phyloP scores from a whole-genome alignment of 83 land plant species.

The Diphasiastrum complanatum region DNA sequence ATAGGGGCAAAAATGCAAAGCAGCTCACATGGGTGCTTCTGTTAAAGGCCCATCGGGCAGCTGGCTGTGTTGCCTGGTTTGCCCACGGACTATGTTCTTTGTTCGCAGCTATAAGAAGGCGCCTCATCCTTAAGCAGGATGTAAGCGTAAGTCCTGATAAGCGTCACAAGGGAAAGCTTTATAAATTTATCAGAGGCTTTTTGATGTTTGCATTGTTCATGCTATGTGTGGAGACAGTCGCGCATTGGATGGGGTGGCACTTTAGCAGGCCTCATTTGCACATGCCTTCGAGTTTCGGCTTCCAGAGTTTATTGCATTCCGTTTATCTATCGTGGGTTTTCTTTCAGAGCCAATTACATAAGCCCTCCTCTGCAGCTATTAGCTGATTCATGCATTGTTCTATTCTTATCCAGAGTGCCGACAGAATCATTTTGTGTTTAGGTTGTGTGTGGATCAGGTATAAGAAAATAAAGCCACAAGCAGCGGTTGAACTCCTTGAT shows the following conservation, averaged over 20 bases:
- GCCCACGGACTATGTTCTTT: slow-evolving; percentile 21
- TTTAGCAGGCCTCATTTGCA: slow-evolving; percentile 19
- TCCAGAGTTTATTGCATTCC: slow-evolving; percentile 12
- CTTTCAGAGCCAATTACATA: slow-evolving; percentile 20
- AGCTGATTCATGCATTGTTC: slow-evolving; percentile 19
- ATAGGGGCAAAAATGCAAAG: slow-evolving; percentile 42
- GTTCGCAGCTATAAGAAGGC: slow-evolving; percentile 36
- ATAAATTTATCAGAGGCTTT: slow-evolving; percentile 17
- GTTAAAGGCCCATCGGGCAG: slow-evolving; percentile 47
- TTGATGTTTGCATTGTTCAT: slow-evolving; percentile 2
- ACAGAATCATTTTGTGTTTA: slow-evolving; percentile 23
- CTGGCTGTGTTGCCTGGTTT: slow-evolving; percentile 18
- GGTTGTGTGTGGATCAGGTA: slow-evolving; percentile 35
- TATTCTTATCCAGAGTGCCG: slow-evolving; percentile 26
- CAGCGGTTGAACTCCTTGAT: slow-evolving; percentile 3
- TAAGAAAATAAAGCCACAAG: slow-evolving; percentile 23
- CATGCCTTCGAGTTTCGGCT: slow-evolving; percentile 20
- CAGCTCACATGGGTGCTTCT: slow-evolving; percentile 53
- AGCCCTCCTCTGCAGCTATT: slow-evolving; percentile 18
- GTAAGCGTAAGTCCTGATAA: neutral
- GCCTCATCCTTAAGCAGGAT: slow-evolving; percentile 10
- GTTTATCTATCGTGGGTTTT: slow-evolving; percentile 21
- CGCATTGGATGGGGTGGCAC: slow-evolving; percentile 28
- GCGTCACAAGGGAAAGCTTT: slow-evolving; percentile 8
- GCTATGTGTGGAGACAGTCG: slow-evolving; percentile 5